These are phyloP conservation scores for Arthrobotrys conoides DNA, from an alignment of 2,329 filamentous ascomycete species.

Conservation along the genomic window DNA sequence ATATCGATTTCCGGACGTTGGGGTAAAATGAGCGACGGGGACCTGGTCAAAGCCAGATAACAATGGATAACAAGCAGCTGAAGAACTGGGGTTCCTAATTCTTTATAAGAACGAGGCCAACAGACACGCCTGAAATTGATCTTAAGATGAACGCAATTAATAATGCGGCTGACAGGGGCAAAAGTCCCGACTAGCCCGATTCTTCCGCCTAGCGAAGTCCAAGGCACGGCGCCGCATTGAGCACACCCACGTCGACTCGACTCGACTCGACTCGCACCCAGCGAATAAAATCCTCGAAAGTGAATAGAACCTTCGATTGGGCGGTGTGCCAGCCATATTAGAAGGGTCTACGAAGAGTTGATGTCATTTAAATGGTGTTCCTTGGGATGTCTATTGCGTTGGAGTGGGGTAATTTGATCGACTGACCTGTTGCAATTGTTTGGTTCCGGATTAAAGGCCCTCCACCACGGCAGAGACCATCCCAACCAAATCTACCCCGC, in stretches of 20 bases:
- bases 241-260: background rate
- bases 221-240: slow-evolving; percentile 6
- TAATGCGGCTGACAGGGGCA: slow-evolving; percentile 25
- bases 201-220: slow-evolving; percentile 1
- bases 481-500: slow-evolving; percentile 21
- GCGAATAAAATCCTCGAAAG: background rate
- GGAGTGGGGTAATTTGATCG: slow-evolving; percentile 25
- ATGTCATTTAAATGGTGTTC: background rate
- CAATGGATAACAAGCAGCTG: background rate
- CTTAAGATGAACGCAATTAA: slow-evolving; percentile 14
- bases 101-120: background rate
- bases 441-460: no score
- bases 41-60: background rate
- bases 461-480: background rate
- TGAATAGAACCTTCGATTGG: background rate
- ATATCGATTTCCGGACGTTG: background rate
- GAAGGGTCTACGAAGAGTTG: background rate
- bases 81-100: slow-evolving; percentile 11
- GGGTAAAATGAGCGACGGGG: background rate
- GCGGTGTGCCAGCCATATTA: background rate
- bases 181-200: slow-evolving; percentile 8
- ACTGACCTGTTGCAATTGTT: no score
- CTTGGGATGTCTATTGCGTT: background rate
- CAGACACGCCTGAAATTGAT: background rate
- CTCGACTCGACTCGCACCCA: background rate